phyloP scores from a whole-genome alignment of 768 basidiomycete species.

The Nidularia sp. region DNA sequence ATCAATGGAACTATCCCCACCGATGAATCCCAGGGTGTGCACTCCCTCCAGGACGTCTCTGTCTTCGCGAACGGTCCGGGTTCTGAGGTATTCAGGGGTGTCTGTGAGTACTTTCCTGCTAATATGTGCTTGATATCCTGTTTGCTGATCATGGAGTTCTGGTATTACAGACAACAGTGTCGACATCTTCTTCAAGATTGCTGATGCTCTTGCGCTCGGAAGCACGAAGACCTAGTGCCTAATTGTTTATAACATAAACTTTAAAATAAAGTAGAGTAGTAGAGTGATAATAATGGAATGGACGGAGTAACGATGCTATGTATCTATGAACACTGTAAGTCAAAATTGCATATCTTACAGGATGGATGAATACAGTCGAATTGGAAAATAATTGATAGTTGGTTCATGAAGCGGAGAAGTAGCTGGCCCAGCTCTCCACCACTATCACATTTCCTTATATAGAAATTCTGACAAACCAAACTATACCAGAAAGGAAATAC shows the following conservation, averaged over 20 bases:
- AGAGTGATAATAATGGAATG: not conserved
- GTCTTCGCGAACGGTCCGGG: slow-evolving; percentile 42
- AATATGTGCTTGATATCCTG: not conserved
- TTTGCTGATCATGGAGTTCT: not conserved
- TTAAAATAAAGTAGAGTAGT: not conserved
- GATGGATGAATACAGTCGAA: no score
- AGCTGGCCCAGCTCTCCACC: no score
- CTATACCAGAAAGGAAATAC: no score
- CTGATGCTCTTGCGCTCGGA: slow-evolving; percentile 27
- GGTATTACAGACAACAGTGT: slow-evolving; percentile 33
- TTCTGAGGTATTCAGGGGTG: slow-evolving; percentile 34
- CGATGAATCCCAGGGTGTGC: slow-evolving; percentile 34
- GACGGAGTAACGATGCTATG: no score
- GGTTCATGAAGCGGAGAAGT: no score
- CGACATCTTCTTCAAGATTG: slow-evolving; percentile 38
- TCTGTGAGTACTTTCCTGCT: slow-evolving; percentile 24
- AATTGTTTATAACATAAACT: not conserved
- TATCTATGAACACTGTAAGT: no score
- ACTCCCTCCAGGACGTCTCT: slow-evolving; percentile 38
- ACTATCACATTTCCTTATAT: no score
- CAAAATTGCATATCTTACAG: no score
- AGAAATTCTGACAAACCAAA: no score
- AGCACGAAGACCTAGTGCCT: not conserved
- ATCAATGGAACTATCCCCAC: slow-evolving; percentile 30
- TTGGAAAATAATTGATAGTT: no score